Percentiles rank a stretch among this genome's conserved stretches.
phyloP scores from a whole-genome alignment of 73 alveolate genomes.

The Breviolum minutum region DNA sequence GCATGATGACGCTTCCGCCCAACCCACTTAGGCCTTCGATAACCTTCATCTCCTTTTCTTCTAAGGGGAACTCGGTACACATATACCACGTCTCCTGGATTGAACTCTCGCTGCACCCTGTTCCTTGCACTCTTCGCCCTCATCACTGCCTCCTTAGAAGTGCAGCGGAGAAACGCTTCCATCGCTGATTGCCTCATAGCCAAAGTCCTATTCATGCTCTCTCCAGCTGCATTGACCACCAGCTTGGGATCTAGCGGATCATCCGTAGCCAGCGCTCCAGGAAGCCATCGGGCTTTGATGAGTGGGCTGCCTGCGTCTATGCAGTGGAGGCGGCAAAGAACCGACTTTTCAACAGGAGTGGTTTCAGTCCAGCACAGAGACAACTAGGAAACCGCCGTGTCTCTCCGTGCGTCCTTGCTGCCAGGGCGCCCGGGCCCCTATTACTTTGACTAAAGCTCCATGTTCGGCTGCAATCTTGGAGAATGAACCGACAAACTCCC shows the following conservation, averaged over 20 bases:
- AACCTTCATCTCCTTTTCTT: neutral
- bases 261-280: neutral
- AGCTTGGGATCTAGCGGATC: neutral
- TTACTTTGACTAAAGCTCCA: neutral
- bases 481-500: neutral
- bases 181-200: neutral
- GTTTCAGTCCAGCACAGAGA: neutral
- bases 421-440: conserved; percentile 1
- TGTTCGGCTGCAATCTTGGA: neutral
- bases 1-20: no score
- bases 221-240: neutral
- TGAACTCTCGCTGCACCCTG: neutral
- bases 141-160: neutral
- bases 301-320: neutral
- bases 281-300: neutral
- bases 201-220: neutral
- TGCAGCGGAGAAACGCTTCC: neutral
- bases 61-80: neutral
- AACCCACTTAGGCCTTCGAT: no score
- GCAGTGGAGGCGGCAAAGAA: no score
- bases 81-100: neutral
- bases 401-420: conserved; percentile 22
- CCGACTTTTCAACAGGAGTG: no score
- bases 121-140: neutral
- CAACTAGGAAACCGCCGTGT: neutral